Evolutionary conservation across 2,329 filamentous ascomycete species (phyloP).

Genomic region (Purpureocillium lavendulum): DNA sequence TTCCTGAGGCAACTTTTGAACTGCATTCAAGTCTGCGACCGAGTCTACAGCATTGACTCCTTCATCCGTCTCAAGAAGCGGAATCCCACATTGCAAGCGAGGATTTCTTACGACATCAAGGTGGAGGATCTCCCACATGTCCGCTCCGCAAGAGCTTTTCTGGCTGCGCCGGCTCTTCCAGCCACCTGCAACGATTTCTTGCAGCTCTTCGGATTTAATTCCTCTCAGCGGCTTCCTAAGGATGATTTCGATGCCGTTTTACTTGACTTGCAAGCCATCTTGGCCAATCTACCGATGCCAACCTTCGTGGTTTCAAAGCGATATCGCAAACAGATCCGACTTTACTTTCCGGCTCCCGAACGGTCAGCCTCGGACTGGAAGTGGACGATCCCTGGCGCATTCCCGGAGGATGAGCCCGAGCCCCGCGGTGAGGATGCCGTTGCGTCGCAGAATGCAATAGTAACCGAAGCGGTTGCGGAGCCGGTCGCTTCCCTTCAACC

Average conservation of each 20-base stretch:
- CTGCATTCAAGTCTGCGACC: too few relatives aligned
- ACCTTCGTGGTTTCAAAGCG: conserved; percentile 17
- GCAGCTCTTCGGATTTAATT: conserved; percentile 2
- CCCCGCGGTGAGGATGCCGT: conserved; percentile 3
- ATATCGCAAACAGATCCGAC: conserved; percentile 14
- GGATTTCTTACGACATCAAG: conserved; percentile 8
- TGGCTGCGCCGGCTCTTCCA: conserved; percentile 16
- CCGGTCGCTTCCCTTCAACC: too few relatives aligned
- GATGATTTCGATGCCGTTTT: conserved; percentile 17
- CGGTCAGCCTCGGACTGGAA: conserved; percentile 10
- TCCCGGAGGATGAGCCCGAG: conserved; percentile 12
- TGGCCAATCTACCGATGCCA: conserved; percentile 16
- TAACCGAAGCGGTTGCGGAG: too few relatives aligned
- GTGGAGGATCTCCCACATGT: conserved; percentile 9
- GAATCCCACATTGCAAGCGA: neutral
- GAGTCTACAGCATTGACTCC: neutral
- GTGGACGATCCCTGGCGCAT: conserved; percentile 16
- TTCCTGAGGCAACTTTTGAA: too few relatives aligned
- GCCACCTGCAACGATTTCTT: conserved; percentile 17
- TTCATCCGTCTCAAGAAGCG: neutral
- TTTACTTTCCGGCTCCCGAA: conserved; percentile 11
- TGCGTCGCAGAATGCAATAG: neutral
- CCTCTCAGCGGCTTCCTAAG: conserved; percentile 9
- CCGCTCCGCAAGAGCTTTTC: conserved; percentile 13
- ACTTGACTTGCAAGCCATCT: conserved; percentile 20